Evolutionary conservation across 768 basidiomycete genomes (phyloP), one percentile per base, ranked within the genome.

Genomic region (Coprinellus micaceus): DNA sequence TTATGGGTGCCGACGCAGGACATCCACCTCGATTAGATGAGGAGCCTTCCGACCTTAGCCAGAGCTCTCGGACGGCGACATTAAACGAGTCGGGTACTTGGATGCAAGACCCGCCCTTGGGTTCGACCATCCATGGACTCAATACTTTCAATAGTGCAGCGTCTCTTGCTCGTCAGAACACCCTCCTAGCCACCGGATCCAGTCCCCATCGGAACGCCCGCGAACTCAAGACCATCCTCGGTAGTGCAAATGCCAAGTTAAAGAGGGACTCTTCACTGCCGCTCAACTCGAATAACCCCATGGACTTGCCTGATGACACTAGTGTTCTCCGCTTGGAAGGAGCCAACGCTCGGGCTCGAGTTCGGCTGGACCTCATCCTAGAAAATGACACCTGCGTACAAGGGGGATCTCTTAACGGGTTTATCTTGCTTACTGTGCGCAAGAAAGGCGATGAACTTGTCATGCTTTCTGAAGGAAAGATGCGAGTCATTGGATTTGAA

Each of bases 401-500:
- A 73, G 93, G 93, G 2, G 85, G 84, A 6, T 74, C 77, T 60
- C 71, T 96, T 43, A 80, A 80, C 44, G 94, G 94, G 2, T 71
- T 77, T 39, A 73, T 94, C 70, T 82, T 85, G 48, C 71, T 95
- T 39, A 77, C 76, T 29, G 78, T 96, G 19, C 76, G 78, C 51
- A 76, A 81, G 46, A 78, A 79, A 25, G 64, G 74, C 26, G 81
- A 82, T 54, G 67, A 78, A 1, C 74, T 82, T n/a, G 66, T 92
- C 2, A 73, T 84, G 61, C 69, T 96, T 13, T 84, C 84, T 37
- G 84, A 79, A 36, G 90, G 85, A 3, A 95, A 93, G 73, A 69
- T 95, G 29, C 77, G 92, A 56, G 77, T 94, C 21, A 79, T 95
- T 52, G 93, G 94, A 3, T 94, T 93, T 66, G 94, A 96, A 72